phyloP scores from a whole-genome alignment of 306 rosid species.

The Begonia loranthoides region DNA sequence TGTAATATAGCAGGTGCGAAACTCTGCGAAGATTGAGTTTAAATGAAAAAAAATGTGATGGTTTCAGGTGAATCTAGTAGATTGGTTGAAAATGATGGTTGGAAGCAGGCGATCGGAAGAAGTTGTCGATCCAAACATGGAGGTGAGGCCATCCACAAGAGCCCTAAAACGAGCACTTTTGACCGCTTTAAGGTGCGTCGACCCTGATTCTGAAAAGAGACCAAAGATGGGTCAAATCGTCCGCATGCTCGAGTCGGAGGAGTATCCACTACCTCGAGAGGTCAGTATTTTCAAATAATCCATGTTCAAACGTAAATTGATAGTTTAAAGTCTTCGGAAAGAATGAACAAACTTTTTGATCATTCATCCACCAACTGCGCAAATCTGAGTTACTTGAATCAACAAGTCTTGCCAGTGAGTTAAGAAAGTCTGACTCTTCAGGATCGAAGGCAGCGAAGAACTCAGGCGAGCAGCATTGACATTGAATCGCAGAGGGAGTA shows the following conservation, averaged over 20 bases:
- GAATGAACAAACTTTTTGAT: background rate
- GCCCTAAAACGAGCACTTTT: constrained; percentile 75
- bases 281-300: constrained; percentile 15
- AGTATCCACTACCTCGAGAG: constrained; percentile 83
- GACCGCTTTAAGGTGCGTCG: constrained; percentile 86
- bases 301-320: too few relatives aligned
- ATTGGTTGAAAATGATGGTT: constrained; percentile 92
- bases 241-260: constrained; percentile 91
- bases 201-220: constrained; percentile 88
- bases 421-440: constrained; percentile 17
- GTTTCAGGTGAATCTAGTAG: constrained; percentile 73
- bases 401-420: too few relatives aligned
- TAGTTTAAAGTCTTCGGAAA: background rate
- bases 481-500: constrained; percentile 56
- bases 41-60: background rate
- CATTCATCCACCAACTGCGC: background rate
- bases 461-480: constrained; percentile 50
- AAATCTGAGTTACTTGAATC: too few relatives aligned
- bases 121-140: constrained; percentile 79
- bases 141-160: constrained; percentile 67
- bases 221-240: constrained; percentile 91
- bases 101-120: constrained; percentile 87
- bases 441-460: constrained; percentile 79
- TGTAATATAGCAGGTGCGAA: too few relatives aligned
- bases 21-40: background rate